Evolutionary conservation across 208 protist genomes (phyloP).

Genomic region (Kentomonas sorsogonicus): DNA sequence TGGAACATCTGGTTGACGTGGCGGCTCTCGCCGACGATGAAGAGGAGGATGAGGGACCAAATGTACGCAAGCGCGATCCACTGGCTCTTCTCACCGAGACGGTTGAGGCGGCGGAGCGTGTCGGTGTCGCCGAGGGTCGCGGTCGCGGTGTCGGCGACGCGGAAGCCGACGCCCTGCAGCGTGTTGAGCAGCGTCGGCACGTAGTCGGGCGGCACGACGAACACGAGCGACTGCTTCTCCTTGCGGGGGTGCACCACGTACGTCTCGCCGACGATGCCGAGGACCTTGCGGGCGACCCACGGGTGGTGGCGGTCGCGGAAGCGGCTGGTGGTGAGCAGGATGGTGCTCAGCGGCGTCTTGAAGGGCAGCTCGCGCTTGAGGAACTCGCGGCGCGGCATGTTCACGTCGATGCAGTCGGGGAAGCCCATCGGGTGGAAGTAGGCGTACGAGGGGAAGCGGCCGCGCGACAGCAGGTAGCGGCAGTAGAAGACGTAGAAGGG

Average conservation of each 20-base stretch:
- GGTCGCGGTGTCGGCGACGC: constrained; percentile 48
- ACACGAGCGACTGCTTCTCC: constrained; percentile 68
- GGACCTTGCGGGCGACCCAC: constrained; percentile 49
- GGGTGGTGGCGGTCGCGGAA: constrained; percentile 61
- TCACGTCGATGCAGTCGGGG: constrained; percentile 74
- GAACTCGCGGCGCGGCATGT: constrained; percentile 67
- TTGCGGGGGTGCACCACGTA: constrained; percentile 76
- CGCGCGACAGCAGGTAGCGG: constrained; percentile 45
- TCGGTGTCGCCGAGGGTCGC: constrained; percentile 42
- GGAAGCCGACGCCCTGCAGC: constrained; percentile 67
- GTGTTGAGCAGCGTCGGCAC: constrained; percentile 58
- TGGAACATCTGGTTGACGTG: constrained; percentile 54
- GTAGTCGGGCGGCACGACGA: constrained; percentile 68
- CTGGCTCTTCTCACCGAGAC: constrained; percentile 64
- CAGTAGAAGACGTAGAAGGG: constrained; percentile 75
- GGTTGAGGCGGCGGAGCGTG: constrained; percentile 45
- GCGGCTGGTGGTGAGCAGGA: constrained; percentile 55
- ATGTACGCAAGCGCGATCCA: constrained; percentile 59
- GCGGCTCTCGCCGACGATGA: constrained; percentile 54
- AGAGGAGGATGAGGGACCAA: constrained; percentile 69
- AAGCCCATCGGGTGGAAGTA: constrained; percentile 85
- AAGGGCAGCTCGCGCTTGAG: constrained; percentile 74
- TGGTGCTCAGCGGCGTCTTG: constrained; percentile 54
- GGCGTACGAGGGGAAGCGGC: constrained; percentile 58
- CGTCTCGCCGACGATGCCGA: constrained; percentile 67